These are phyloP conservation scores for Globisporangium paddicum DNA, from an alignment of 352 stramenopile genomes.

Conservation along the genomic window DNA sequence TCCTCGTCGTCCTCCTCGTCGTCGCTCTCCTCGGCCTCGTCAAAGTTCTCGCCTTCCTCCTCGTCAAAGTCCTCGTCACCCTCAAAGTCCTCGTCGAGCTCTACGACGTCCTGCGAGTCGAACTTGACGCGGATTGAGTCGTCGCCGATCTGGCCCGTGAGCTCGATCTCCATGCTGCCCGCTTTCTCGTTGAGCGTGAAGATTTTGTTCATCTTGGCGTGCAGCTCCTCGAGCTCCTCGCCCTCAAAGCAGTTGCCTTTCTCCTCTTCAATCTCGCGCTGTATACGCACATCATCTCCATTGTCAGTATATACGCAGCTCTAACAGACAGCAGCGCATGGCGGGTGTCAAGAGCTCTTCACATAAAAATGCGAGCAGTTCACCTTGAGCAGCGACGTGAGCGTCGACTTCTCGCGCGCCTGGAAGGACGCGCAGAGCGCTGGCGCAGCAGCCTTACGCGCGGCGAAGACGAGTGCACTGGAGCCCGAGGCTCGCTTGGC, in stretches of 20 bases:
- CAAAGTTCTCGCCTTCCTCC: constrained; percentile 25
- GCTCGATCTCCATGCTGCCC: constrained; percentile 61
- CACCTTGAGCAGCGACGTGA: constrained; percentile 38
- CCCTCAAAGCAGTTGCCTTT: constrained; percentile 84
- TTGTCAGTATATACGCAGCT: background rate
- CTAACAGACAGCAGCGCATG: background rate
- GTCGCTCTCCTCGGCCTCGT: constrained; percentile 26
- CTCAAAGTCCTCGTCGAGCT: constrained; percentile 62
- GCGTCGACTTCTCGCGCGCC: constrained; percentile 49
- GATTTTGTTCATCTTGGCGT: constrained; percentile 56
- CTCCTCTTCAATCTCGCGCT: constrained; percentile 77
- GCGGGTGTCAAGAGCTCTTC: background rate
- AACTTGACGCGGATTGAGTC: constrained; percentile 77
- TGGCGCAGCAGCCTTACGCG: constrained; percentile 12
- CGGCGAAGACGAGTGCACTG: constrained; percentile 4
- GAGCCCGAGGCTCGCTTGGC: constrained; percentile 22
- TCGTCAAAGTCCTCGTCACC: constrained; percentile 48
- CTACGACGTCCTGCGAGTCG: constrained; percentile 67
- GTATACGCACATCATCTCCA: background rate
- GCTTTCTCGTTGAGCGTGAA: constrained; percentile 60
- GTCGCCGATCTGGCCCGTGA: constrained; percentile 43
- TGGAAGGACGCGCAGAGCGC: constrained; percentile 30
- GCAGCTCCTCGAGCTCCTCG: constrained; percentile 64
- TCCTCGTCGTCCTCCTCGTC: constrained; percentile 57
- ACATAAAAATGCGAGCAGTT: background rate